A percentile compares a stretch with the other conserved stretches of the same genome.
Conservation (phyloP, 331 rosid species). For the Rhamnella rubrinervis region DNA sequence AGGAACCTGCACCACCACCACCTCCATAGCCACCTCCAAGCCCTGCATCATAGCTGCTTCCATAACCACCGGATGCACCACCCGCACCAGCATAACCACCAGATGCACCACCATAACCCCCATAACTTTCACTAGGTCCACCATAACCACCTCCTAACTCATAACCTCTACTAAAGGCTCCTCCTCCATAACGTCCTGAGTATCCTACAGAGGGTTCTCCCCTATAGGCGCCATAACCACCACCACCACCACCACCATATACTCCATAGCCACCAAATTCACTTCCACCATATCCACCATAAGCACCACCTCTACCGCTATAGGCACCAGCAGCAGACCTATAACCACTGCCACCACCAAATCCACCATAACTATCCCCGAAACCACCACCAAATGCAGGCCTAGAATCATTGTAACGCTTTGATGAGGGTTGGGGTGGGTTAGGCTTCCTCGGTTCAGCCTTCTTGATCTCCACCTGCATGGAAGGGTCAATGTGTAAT, state of each 20-base stretch:
- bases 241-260: slow-evolving; percentile 55
- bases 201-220: slow-evolving; percentile 81
- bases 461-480: slow-evolving; percentile 93
- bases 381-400: slow-evolving; percentile 66
- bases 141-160: slow-evolving; percentile 78
- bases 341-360: slow-evolving; percentile 60
- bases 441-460: slow-evolving; percentile 94
- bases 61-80: slow-evolving; percentile 46
- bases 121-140: slow-evolving; percentile 76
- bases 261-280: slow-evolving; percentile 81
- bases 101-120: slow-evolving; percentile 51
- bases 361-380: slow-evolving; percentile 81
- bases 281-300: slow-evolving; percentile 64
- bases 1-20: slow-evolving; percentile 69
- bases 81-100: slow-evolving; percentile 44
- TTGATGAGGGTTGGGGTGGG: slow-evolving; percentile 71
- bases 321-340: slow-evolving; percentile 59
- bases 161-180: slow-evolving; percentile 78
- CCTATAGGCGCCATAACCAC: slow-evolving; percentile 72
- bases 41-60: slow-evolving; percentile 65
- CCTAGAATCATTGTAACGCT: slow-evolving; percentile 76
- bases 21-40: slow-evolving; percentile 48
- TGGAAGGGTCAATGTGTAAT: slow-evolving; percentile 16
- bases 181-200: slow-evolving; percentile 82
- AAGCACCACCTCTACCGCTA: slow-evolving; percentile 60